Conservation (phyloP, 306 rosid genomes). For the Canavalia ensiformis region DNA sequence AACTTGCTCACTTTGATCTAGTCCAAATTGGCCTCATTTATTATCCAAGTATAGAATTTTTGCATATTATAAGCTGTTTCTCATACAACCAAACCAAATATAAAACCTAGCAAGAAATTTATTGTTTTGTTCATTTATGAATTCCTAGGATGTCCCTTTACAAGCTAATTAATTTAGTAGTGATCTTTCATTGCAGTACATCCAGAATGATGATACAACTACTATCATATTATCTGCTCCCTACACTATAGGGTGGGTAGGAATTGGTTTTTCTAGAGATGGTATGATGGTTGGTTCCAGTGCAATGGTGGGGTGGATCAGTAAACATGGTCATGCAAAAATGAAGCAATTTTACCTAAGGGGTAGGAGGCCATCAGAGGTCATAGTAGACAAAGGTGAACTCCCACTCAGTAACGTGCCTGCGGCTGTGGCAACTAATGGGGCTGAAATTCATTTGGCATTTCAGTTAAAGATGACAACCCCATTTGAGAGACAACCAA, state of each 20-base stretch:
- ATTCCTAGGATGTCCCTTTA: background rate
- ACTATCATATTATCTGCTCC: constrained; percentile 34
- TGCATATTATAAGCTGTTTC: background rate
- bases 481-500: constrained; percentile 20
- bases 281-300: constrained; percentile 37
- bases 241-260: constrained; percentile 37
- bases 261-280: constrained; percentile 35
- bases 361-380: constrained; percentile 13
- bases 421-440: constrained; percentile 26
- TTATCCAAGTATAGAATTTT: background rate
- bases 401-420: constrained; percentile 3
- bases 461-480: constrained; percentile 33
- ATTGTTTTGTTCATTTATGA: background rate
- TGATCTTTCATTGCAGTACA: constrained; percentile 16
- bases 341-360: constrained; percentile 27
- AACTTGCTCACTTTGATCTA: constrained; percentile 13
- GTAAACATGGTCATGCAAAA: constrained; percentile 33
- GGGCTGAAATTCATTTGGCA: constrained; percentile 29
- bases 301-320: constrained; percentile 35
- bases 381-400: constrained; percentile 35
- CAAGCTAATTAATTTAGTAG: background rate
- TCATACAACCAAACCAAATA: constrained; percentile 4
- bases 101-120: background rate
- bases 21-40: background rate
- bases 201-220: constrained; percentile 21